Base-by-base conservation (phyloP, 108 stramenopile genomes). In the Chaetoceros tenuissimus region DNA sequence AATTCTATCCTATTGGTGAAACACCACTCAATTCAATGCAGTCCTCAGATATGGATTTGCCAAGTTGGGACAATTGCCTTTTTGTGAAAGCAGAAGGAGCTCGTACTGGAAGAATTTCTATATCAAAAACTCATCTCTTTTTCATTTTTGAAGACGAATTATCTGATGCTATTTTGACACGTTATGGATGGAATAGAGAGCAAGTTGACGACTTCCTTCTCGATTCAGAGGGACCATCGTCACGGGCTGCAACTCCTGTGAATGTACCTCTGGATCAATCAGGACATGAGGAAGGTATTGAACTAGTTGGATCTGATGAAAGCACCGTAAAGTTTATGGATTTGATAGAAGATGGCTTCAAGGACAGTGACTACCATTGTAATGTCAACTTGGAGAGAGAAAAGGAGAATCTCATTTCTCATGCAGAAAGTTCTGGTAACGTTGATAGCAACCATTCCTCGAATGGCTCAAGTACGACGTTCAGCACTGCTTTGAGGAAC, bases 111-210 rank as follows among this genome's bases (percentile, higher is more conserved):
- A 23, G 22, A 23, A 21, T 49, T 16, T 23, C 7, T 21, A 49
- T 49, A 3, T 16, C 48, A 7, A n/a, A 7, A 16, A 49, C 48
- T 24, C 48, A 49, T 24, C 18, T 49, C 5, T 5, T 49, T 7
- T 49, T 49, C n/a, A 49, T 24, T 18, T 49, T 16, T 49, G 22
- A 49, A 49, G 48, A 49, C n/a, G 48, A 49, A 16, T 5, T 49
- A n/a, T 21, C 22, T 3, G 23, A 49, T 23, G 23, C 48, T 3
- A 7, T 49, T 7, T 40, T 40, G 13, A 13, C 5, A 40, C 5
- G 34, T 10, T 40, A 10, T 40, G 34, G 34, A 10, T 40, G 34
- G 34, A 49, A 23, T 49, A 7, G 48, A 16, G 48, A 21, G 7
- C 22, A 23, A n/a, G 18, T 23, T 23, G 48, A 49, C 7, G 48